These are phyloP conservation scores for Lecanicillium sp. DNA, from an alignment of 2,329 filamentous ascomycete species.

Conservation along the genomic window DNA sequence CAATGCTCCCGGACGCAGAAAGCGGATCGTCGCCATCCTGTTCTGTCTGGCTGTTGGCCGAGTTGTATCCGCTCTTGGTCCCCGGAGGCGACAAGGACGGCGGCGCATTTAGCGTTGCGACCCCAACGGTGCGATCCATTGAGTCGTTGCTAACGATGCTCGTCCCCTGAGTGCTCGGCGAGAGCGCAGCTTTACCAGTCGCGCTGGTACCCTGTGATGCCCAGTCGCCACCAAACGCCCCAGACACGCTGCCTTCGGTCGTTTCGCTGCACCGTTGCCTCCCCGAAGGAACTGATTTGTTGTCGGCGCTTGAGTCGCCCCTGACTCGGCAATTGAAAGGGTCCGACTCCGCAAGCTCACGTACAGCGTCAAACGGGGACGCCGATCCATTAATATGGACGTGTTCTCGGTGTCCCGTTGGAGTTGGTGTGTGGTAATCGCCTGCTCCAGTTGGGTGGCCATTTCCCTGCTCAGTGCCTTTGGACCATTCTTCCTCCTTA, in stretches of 20 bases:
- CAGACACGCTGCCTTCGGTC: slow-evolving; percentile 51
- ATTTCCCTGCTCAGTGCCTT: background rate
- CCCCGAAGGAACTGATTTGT: slow-evolving; percentile 31
- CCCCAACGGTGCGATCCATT: slow-evolving; percentile 38
- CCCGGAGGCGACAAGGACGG: slow-evolving; percentile 14
- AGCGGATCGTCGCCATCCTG: slow-evolving; percentile 18
- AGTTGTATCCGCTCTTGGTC: slow-evolving; percentile 20
- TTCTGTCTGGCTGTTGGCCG: slow-evolving; percentile 17
- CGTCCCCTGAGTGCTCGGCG: slow-evolving; percentile 57
- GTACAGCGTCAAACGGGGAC: slow-evolving; percentile 36
- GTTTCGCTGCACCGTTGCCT: slow-evolving; percentile 53
- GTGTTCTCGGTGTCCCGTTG: slow-evolving; percentile 18
- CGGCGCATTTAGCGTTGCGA: slow-evolving; percentile 22
- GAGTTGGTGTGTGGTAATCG: slow-evolving; percentile 13
- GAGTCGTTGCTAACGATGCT: slow-evolving; percentile 56
- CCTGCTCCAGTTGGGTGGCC: background rate
- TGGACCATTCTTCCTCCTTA: background rate
- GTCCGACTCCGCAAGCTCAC: slow-evolving; percentile 41
- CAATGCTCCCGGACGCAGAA: slow-evolving; percentile 31
- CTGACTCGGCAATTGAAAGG: slow-evolving; percentile 31
- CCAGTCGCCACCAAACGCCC: slow-evolving; percentile 48
- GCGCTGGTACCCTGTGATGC: slow-evolving; percentile 55
- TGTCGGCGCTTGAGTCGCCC: slow-evolving; percentile 22
- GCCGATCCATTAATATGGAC: slow-evolving; percentile 35
- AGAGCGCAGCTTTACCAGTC: slow-evolving; percentile 55